These are phyloP conservation scores for Globisporangium abappressorium DNA, from an alignment of 352 stramenopile species.

Conservation along the genomic window DNA sequence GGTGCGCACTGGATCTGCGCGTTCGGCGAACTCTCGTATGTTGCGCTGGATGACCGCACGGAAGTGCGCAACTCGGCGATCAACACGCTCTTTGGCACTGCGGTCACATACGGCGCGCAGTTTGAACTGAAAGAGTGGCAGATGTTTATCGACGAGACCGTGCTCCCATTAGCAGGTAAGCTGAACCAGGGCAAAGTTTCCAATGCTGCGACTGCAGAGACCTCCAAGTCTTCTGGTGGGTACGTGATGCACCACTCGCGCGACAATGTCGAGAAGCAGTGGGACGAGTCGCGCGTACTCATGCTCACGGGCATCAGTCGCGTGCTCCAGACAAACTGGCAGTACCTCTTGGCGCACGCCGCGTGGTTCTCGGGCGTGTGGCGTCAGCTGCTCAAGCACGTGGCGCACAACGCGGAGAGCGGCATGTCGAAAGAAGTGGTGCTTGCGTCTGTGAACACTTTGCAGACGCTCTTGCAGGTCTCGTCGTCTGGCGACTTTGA, in stretches of 20 bases:
- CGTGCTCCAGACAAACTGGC: constrained; percentile 88
- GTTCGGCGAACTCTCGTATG: constrained; percentile 78
- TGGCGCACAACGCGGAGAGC: constrained; percentile 48
- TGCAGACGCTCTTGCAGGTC: constrained; percentile 83
- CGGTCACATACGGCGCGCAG: constrained; percentile 91
- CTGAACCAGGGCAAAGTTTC: constrained; percentile 38
- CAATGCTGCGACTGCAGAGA: neutral
- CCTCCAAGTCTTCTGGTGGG: constrained; percentile 13
- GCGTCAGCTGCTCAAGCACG: constrained; percentile 55
- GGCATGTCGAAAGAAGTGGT: constrained; percentile 78
- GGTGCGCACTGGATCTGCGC: constrained; percentile 55
- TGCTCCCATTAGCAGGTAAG: constrained; percentile 86
- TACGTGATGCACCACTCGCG: constrained; percentile 94
- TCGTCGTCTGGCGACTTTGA: constrained; percentile 72
- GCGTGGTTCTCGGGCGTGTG: constrained; percentile 68
- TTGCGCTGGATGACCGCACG: constrained; percentile 90
- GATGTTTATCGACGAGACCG: constrained; percentile 91
- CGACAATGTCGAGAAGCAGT: constrained; percentile 96
- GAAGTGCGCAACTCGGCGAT: constrained; percentile 97
- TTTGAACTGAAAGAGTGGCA: constrained; percentile 92
- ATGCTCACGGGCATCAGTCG: constrained; percentile 93
- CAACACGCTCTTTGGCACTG: constrained; percentile 97
- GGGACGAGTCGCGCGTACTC: constrained; percentile 95
- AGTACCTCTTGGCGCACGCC: constrained; percentile 53
- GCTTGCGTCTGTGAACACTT: constrained; percentile 63